These are phyloP conservation scores for Botrytis fragariae DNA, from an alignment of 2,329 filamentous ascomycete genomes.

Conservation along the genomic window DNA sequence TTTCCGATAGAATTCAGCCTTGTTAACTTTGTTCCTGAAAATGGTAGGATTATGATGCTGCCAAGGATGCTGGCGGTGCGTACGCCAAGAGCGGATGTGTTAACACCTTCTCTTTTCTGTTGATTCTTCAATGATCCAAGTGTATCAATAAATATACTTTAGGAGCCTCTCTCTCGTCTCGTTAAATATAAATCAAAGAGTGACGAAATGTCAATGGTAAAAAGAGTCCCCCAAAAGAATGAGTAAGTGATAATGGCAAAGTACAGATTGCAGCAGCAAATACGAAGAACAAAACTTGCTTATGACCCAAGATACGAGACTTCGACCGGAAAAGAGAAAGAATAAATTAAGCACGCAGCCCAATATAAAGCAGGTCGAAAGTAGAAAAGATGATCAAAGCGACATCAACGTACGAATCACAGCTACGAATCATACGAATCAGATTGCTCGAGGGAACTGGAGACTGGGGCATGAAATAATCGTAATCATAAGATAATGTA, in stretches of 20 bases:
- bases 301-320: background rate
- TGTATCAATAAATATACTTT: background rate
- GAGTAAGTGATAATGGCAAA: background rate
- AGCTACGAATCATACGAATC: background rate
- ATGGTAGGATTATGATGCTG: background rate
- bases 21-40: constrained; percentile 3
- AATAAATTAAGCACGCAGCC: background rate
- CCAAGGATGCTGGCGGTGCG: background rate
- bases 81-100: constrained; percentile 6
- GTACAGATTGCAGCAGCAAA: background rate
- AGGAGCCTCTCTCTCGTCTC: background rate
- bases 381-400: background rate
- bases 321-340: background rate
- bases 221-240: background rate
- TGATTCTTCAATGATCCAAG: background rate
- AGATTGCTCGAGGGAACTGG: background rate
- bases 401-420: background rate
- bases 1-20: constrained; percentile 12
- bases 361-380: background rate
- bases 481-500: background rate
- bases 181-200: background rate
- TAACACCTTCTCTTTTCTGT: background rate
- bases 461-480: background rate
- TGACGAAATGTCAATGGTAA: background rate
- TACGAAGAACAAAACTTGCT: background rate